Evolutionary conservation across 2,329 filamentous ascomycete genomes (phyloP), one percentile per base, ranked within the genome.

Genomic region (Sporothrix mexicana): DNA sequence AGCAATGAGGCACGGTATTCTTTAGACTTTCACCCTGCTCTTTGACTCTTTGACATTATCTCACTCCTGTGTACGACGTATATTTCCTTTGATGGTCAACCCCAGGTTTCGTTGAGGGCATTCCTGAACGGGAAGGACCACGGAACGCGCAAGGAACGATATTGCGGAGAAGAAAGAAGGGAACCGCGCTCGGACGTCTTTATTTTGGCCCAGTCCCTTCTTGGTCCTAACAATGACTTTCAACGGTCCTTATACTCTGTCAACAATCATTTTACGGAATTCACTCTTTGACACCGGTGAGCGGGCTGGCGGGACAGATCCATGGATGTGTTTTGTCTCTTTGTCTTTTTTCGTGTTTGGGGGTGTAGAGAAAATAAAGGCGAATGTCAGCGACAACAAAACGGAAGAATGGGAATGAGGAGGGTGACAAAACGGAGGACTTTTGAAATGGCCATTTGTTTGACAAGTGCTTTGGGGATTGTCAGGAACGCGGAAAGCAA

Each of bases 101-200:
- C 49, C 43, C 41, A 66, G 43, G 43, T 12, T n/a, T 55, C 17
- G 25, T 25, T 1, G 23, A 68, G 25, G 64, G 20, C 30, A 25
- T 69, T 55, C 67, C 67, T 55, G 67, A 69, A 45, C 15, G 51
- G 67, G 67, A 57, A 69, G 66, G 51, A 43, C 49, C 67, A 69
- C 55, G 25, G 67, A 69, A 59, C n/a, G 49, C 9, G 49, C 66
- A 36, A 53, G 15, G 30, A 69, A 69, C 25, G 49, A 55, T 36
- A 67, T 8, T 30, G 49, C 25, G 67, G 36, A 59, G 51, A 59
- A 23, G 17, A 59, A 36, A 20, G 36, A 64, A 64, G 45, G 23
- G 61, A 64, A 45, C 30, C 30, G 30, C 20, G 61, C 61, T 64
- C 61, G 41, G 61, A 47, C 61, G 41, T 64, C 10, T 23, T 64